Percentiles rank a stretch among this genome's conserved stretches.
Conservation (phyloP, 169 alveolate genomes). For the Cryptosporidium sp. region DNA sequence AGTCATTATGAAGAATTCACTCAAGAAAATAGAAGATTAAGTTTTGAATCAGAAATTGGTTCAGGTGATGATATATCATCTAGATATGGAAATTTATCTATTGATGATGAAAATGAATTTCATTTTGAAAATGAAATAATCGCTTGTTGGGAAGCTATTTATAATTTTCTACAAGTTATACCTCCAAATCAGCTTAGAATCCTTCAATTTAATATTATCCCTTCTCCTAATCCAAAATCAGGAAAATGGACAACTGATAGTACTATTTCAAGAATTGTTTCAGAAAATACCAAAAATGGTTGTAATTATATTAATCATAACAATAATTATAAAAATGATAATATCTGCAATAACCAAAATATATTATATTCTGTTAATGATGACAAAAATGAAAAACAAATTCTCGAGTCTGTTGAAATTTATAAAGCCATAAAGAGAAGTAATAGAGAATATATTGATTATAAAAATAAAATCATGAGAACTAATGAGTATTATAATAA, state of each 20-base stretch:
- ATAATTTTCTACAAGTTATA: slow-evolving; percentile 47
- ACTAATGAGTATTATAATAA: slow-evolving; percentile 38
- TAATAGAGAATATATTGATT: slow-evolving; percentile 40
- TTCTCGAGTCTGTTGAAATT: not conserved
- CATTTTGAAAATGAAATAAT: slow-evolving; percentile 5
- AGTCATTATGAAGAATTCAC: not conserved
- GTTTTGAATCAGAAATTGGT: not conserved
- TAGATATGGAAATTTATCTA: not conserved
- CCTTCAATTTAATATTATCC: slow-evolving; percentile 58
- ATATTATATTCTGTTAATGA: not conserved
- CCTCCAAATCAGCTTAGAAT: slow-evolving; percentile 69
- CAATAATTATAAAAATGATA: not conserved
- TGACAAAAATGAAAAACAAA: not conserved
- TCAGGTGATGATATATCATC: too few species aligned
- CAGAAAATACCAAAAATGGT: not conserved
- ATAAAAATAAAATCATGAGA: slow-evolving; percentile 43
- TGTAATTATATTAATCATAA: not conserved
- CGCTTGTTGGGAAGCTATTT: slow-evolving; percentile 49
- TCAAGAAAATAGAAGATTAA: not conserved
- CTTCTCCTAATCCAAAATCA: slow-evolving; percentile 50
- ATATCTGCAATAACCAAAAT: not conserved
- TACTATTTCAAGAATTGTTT: slow-evolving; percentile 35
- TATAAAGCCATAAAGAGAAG: slow-evolving; percentile 38
- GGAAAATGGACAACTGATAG: slow-evolving; percentile 61
- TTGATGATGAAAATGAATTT: not conserved